Base-by-base conservation (phyloP, 257 asterid species). In the Solanum virginianum region DNA sequence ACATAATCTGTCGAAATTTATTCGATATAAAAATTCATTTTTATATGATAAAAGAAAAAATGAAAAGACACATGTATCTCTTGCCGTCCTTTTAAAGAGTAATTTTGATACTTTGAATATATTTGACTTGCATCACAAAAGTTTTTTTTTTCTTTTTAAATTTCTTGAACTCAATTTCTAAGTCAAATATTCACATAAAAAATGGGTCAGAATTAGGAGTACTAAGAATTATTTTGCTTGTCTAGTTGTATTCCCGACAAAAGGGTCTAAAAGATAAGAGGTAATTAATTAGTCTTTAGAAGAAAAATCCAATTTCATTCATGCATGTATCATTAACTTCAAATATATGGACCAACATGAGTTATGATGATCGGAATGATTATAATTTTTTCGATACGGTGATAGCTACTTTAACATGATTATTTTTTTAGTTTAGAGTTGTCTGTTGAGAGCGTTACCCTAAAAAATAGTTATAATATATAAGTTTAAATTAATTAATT, bases 181-280 rank as follows among this genome's bases (percentile, higher is more conserved):
- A 68, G 75, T 68, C 75, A 68, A 68, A 68, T 49, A 68, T 68
- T 68, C 49, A 68, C 75, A 68, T 17, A 68, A 68, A 65, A 32
- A 68, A 36, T 68, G 49, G 75, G 49, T 32, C 49, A 36, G 11
- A 68, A 32, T 36, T 5, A 22, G 17, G 49, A 36, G 75, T 68
- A 68, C 54, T 18, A 70, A 36, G 79, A 39, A 69, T 36, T 10
- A 70, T 36, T 39, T 60, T 70, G 55, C 9, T 5, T 43, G 54
- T 43, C 80, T 43, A 20, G 80, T 71, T 71, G 80, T 43, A 71
- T 43, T 71, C 29, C 55, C 80, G 54, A 71, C 80, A 71, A 71
- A 71, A 39, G 80, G 80, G 43, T 43, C 55, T 41, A 20, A 71
- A 43, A 11, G 72, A 65, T 18, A 10, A 71, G 32, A 71, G 8